Conservation (phyloP, 768 basidiomycete genomes). For the Hypholoma sublateritium region DNA sequence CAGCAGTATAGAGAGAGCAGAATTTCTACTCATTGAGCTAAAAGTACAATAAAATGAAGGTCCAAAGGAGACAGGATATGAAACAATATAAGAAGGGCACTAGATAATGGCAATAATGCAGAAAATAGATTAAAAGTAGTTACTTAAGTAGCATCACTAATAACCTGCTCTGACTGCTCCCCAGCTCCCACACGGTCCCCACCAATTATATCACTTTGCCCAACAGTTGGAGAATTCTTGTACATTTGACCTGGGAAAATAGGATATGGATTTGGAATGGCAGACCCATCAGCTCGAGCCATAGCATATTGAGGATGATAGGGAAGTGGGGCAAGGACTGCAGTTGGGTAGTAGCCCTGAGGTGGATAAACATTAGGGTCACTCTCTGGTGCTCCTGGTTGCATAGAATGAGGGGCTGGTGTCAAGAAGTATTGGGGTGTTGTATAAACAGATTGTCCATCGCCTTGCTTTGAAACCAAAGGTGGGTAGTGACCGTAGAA, state of each 20-base stretch:
- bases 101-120: not conserved
- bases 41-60: not conserved
- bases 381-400: conserved; percentile 37
- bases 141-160: not conserved
- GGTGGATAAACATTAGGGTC: conserved; percentile 31
- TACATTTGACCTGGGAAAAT: conserved; percentile 17
- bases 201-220: conserved; percentile 18
- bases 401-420: conserved; percentile 40
- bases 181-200: conserved; percentile 19
- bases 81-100: not conserved
- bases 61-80: not conserved
- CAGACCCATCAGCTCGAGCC: conserved; percentile 28
- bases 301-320: conserved; percentile 29
- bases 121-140: not conserved
- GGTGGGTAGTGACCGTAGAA: conserved; percentile 58
- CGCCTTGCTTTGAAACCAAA: conserved; percentile 50
- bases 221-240: conserved; percentile 18
- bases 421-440: conserved; percentile 47
- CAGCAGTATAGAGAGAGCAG: no score
- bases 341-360: conserved; percentile 23
- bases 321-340: conserved; percentile 18
- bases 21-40: no score
- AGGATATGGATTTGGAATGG: conserved; percentile 25
- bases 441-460: conserved; percentile 47
- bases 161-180: conserved; percentile 19